Evolutionary conservation across 768 basidiomycete species (phyloP), one percentile per base, ranked within the genome.

Genomic region (Hemileccinum impolitum): DNA sequence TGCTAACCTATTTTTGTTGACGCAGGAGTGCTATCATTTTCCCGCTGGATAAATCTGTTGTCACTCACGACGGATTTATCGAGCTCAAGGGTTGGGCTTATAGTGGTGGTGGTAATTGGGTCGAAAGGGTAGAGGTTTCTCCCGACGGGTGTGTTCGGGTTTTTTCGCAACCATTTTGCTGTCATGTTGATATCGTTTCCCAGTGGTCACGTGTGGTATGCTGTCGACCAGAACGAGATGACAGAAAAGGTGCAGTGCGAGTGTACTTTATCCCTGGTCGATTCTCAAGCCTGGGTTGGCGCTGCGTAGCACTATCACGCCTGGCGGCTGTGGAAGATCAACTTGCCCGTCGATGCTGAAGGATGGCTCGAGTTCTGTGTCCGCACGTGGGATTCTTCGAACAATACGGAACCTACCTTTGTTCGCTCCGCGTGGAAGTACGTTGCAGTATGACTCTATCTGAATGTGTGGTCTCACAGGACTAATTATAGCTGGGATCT

Each of bases 281-380:
- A 26, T 18, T 32, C 43, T 50, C 18, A 39, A 12, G 10, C 37
- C 23, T 12, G 28, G 3, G 19, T 18, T 30, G 21, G 18, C 42
- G 9, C n/a, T 26, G 0, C n/a, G 19, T 23, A 78, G 75, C 75
- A 79, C 54, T 81, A 79, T 56, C 70, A 78, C 45, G 76, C 78
- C 1, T 80, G 76, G 77, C 61, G 79, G 39, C 67, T 80, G 14
- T 80, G 78, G 79, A 73, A 70, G 52, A 73, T 78, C 37, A 69
- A 74, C 12, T 46, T 80, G 0, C 78, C 77, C 6, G 74, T 79
- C 34, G 75, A 77, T 36, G 78, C 77, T 4, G 76, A 81, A 54
- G 78, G 78, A 6, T 80, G 78, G 77, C 69, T 79, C 32, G 78
- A 80, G 53, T 75, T 80, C 64, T 76, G 75, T 48, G 76, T 76